These are phyloP conservation scores for Puccinellia tenuiflora DNA, from an alignment of 176 grass and related monocot species.

Conservation along the genomic window DNA sequence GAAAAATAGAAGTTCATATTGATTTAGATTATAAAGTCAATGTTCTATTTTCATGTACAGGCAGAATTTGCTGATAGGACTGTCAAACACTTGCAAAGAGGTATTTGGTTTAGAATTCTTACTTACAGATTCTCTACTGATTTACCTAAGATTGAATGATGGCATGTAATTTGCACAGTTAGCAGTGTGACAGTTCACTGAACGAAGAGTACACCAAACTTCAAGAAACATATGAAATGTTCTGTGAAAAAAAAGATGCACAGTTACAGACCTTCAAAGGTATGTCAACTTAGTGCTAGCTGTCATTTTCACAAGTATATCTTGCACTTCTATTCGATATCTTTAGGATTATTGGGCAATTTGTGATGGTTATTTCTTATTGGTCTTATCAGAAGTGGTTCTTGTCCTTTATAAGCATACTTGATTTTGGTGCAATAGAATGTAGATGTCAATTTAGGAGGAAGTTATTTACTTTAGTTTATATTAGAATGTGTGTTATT, in stretches of 20 bases:
- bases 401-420: not conserved
- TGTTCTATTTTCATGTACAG: conserved; percentile 35
- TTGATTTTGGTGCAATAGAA: not conserved
- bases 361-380: not conserved
- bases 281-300: conserved; percentile 18
- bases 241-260: conserved; percentile 64
- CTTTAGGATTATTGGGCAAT: not conserved
- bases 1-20: not conserved
- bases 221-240: conserved; percentile 70
- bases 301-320: not conserved
- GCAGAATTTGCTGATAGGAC: conserved; percentile 65
- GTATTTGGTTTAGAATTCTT: conserved; percentile 26
- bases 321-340: not conserved
- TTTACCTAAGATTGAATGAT: not conserved
- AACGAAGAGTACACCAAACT: conserved; percentile 75
- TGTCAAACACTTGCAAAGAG: conserved; percentile 80
- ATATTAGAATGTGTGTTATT: not conserved
- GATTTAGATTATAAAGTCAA: not conserved
- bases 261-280: conserved; percentile 72
- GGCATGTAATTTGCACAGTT: conserved; percentile 5
- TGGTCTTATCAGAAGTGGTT: not conserved
- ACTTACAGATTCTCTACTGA: not conserved
- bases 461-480: not conserved
- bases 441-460: not conserved
- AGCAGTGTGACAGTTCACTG: conserved; percentile 78